Conservation (phyloP, 2,329 filamentous ascomycete genomes). For the Aspergillus persii region DNA sequence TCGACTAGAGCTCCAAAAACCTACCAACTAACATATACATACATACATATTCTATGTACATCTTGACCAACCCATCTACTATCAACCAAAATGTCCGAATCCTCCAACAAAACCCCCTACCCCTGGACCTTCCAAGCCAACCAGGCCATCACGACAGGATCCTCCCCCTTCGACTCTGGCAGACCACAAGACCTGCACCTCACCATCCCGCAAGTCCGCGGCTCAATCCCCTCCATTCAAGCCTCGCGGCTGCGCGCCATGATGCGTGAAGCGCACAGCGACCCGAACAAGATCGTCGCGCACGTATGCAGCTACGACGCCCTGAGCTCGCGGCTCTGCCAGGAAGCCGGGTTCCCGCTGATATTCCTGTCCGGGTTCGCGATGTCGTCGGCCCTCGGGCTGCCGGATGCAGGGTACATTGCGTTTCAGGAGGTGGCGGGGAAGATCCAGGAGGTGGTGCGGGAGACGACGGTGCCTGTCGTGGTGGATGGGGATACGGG, state of each 20-base stretch:
- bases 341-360: constrained; percentile 49
- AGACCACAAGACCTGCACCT: background rate
- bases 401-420: constrained; percentile 52
- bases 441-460: constrained; percentile 45
- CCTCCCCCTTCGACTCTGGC: background rate
- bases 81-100: background rate
- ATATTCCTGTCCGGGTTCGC: constrained; percentile 47
- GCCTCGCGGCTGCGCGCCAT: constrained; percentile 31
- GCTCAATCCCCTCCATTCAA: constrained; percentile 39
- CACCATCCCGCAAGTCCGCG: constrained; percentile 32
- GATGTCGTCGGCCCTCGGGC: constrained; percentile 40
- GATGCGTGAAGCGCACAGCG: constrained; percentile 37
- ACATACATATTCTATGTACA: background rate
- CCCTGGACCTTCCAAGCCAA: background rate
- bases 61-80: background rate
- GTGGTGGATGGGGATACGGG: constrained; percentile 51
- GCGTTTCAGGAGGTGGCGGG: constrained; percentile 48
- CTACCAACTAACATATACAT: background rate
- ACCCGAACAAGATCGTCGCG: constrained; percentile 46
- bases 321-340: constrained; percentile 44
- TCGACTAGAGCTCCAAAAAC: background rate
- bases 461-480: constrained; percentile 41
- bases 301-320: constrained; percentile 46
- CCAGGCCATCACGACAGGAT: background rate
- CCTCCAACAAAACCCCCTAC: background rate